Evolutionary conservation across 768 basidiomycete species (phyloP).

Genomic region (Psilocybe tampanensis): DNA sequence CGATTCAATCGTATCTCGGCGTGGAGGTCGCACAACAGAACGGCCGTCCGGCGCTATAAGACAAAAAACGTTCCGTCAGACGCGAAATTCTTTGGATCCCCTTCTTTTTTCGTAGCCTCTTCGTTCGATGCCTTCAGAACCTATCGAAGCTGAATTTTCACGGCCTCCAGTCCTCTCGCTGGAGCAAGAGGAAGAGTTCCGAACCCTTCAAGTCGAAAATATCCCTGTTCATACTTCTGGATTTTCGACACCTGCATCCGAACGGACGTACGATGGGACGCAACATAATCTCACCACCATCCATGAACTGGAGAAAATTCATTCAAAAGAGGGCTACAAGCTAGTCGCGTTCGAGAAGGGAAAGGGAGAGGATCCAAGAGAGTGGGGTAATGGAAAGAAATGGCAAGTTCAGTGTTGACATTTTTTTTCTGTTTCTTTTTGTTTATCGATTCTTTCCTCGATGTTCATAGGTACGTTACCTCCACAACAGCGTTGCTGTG

Average conservation of each 20-base stretch:
- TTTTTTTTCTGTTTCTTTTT: background rate
- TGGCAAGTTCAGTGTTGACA: slow-evolving; percentile 36
- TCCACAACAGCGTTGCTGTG: slow-evolving; percentile 37
- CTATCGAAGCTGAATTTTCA: slow-evolving; percentile 30
- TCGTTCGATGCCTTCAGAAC: slow-evolving; percentile 30
- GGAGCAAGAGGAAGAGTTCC: slow-evolving; percentile 31
- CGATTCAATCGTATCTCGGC: background rate
- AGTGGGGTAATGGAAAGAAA: slow-evolving; percentile 34
- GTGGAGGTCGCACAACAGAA: background rate
- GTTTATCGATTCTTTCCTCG: background rate
- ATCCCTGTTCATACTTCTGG: slow-evolving; percentile 13
- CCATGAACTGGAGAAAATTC: slow-evolving; percentile 17
- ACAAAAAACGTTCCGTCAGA: background rate
- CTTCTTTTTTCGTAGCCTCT: too few relatives aligned
- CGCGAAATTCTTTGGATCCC: background rate
- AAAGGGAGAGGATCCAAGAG: slow-evolving; percentile 36
- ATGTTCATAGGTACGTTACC: slow-evolving; percentile 37
- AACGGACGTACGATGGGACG: background rate
- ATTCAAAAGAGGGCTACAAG: slow-evolving; percentile 24
- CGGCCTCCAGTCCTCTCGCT: slow-evolving; percentile 24
- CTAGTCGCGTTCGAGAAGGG: slow-evolving; percentile 28
- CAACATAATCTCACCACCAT: slow-evolving; percentile 8
- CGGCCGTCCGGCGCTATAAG: background rate
- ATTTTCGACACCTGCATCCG: slow-evolving; percentile 13
- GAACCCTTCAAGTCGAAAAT: slow-evolving; percentile 26